Base-by-base conservation (phyloP, 192 early-diverging fungal species). In the Backusella luteola region DNA sequence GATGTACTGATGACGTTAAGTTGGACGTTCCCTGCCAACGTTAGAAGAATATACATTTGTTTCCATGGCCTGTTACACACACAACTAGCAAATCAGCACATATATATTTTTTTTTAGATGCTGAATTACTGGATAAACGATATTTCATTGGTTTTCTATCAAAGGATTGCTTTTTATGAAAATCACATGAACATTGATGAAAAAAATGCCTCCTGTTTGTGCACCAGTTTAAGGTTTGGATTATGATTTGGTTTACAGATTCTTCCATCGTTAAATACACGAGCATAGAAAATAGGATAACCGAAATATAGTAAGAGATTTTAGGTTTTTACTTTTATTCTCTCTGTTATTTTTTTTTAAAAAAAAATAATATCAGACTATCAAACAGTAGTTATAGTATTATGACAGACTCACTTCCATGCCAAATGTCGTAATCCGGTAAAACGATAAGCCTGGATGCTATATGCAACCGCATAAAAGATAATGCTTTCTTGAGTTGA, bases 81-180 rank as follows among this genome's bases (percentile, higher is more conserved):
- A 59, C 17, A 23, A 29, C 23, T 63, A 17, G 19, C 11, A 26
- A 63, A 14, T 12, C 23, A 63, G 4, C 21, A 59, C 23, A 59
- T 29, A 26, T 59, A 29, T 1, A 29, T 15, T 0, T 63, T 29
- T 9, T 63, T 63, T 63, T 63, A 26, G 12, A 63, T 63, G 11
- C 3, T 63, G 21, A 4, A 26, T 63, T 29, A 29, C 56, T 63
- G 56, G 56, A 23, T 63, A 63, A 63, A 63, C 12, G 56, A 63
- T 63, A 26, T 63, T 63, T 63, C 56, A 63, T 63, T 63, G 12
- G 56, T 63, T 63, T 63, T 63, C 56, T 63, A 63, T 63, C 56
- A 63, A 63, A 63, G 12, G 23, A 29, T 29, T 63, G 9, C 23
- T 23, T 26, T 59, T 23, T 59, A 63, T 63, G 56, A 63, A 63